A percentile compares a stretch with the other conserved stretches of the same genome.
Conservation (phyloP, 1,284 basidiomycete species). For the Agaricales sp. region DNA sequence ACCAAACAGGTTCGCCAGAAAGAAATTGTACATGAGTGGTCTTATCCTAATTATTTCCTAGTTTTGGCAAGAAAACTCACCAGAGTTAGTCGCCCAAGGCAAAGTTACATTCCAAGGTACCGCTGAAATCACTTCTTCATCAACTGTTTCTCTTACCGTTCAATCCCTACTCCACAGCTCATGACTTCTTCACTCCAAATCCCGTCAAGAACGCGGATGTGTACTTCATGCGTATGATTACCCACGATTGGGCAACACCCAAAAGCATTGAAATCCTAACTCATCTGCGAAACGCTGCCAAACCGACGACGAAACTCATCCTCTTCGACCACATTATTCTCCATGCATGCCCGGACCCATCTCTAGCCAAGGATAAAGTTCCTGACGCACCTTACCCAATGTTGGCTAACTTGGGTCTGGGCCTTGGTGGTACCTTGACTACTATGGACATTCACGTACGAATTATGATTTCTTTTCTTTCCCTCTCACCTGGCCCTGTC, state of each 20-base stretch:
- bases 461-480: neutral
- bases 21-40: neutral
- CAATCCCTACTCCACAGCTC: no score
- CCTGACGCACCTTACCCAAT: neutral
- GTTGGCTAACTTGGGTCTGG: neutral
- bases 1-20: neutral
- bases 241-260: slow-evolving; percentile 18
- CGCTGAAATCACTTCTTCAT: neutral
- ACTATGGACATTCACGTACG: neutral
- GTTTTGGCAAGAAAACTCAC: slow-evolving; percentile 8
- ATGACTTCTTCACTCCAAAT: slow-evolving; percentile 20
- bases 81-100: slow-evolving; percentile 7
- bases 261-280: slow-evolving; percentile 15
- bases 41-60: neutral
- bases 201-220: slow-evolving; percentile 15
- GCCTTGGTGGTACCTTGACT: neutral
- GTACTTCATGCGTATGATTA: slow-evolving; percentile 16
- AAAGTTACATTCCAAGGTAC: slow-evolving; percentile 12
- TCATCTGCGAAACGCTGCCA: slow-evolving; percentile 16
- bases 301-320: slow-evolving; percentile 15
- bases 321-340: slow-evolving; percentile 17
- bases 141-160: neutral
- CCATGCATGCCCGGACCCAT: slow-evolving; percentile 10
- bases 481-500: neutral
- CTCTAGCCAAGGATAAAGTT: neutral